Evolutionary conservation across 305 asterid species (phyloP).

Genomic region (Petunia hybrid): DNA sequence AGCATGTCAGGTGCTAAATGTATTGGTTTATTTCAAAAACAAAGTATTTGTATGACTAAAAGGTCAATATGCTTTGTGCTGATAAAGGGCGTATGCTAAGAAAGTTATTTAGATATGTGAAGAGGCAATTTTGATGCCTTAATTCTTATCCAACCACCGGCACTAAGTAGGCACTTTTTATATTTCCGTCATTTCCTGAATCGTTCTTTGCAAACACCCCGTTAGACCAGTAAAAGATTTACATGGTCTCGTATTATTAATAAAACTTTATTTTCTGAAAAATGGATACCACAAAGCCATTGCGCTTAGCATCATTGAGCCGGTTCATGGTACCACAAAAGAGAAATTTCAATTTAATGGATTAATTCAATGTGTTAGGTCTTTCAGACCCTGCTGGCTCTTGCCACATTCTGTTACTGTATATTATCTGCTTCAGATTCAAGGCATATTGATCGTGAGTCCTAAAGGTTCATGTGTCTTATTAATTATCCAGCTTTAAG

Average conservation of each 20-base stretch:
- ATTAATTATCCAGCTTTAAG: conserved; percentile 68
- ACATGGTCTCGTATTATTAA: conserved; percentile 1
- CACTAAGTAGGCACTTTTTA: neutral
- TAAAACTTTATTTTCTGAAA: conserved; percentile 14
- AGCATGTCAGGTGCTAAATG: conserved; percentile 8
- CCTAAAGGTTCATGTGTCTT: conserved; percentile 25
- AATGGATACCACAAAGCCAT: conserved; percentile 4
- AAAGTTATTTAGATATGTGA: conserved; percentile 16
- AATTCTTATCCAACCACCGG: neutral
- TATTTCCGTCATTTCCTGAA: conserved; percentile 14
- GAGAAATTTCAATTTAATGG: conserved; percentile 22
- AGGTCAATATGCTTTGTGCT: conserved; percentile 6
- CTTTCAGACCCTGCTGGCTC: neutral
- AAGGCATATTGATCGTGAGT: conserved; percentile 9
- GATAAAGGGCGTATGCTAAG: neutral
- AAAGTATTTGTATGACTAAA: neutral
- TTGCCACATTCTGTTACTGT: conserved; percentile 12
- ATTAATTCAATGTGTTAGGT: neutral
- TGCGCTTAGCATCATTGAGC: neutral
- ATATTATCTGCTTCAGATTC: conserved; percentile 25
- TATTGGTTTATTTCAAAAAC: neutral
- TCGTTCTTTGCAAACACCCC: neutral
- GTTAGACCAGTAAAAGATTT: neutral
- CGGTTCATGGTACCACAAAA: conserved; percentile 16
- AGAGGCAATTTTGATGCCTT: neutral